Conservation (phyloP, 495 filamentous ascomycete genomes). For the Hyaloscypha finlandica region DNA sequence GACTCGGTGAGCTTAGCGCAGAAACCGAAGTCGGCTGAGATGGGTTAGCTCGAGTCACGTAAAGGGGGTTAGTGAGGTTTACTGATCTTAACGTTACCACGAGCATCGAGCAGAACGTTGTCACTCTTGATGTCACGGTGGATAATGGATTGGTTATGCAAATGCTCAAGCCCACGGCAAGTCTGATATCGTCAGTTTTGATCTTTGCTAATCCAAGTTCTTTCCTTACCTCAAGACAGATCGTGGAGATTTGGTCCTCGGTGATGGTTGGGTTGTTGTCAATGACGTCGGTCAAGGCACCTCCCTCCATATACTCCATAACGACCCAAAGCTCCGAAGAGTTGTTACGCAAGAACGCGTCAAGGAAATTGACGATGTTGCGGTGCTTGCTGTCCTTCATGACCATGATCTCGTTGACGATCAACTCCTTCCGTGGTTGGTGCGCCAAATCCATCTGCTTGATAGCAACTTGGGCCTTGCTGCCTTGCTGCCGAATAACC, state of each 20-base stretch:
- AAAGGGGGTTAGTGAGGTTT: conserved; percentile 40
- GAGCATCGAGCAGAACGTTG: conserved; percentile 91
- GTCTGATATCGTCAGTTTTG: conserved; percentile 57
- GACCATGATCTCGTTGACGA: conserved; percentile 98
- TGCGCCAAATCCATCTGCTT: conserved; percentile 99
- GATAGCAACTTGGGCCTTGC: conserved; percentile 85
- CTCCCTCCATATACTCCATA: conserved; percentile 99
- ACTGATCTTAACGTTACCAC: conserved; percentile 98
- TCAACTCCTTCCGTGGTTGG: conserved; percentile 96
- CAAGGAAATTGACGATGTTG: conserved; percentile 98
- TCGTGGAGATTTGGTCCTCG: conserved; percentile 96
- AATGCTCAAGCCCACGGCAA: conserved; percentile 89
- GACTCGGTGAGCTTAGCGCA: conserved; percentile 97
- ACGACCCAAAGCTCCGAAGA: conserved; percentile 96
- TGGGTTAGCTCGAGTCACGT: conserved; percentile 37
- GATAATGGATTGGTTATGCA: conserved; percentile 95
- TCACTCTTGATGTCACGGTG: conserved; percentile 99
- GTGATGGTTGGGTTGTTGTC: conserved; percentile 96
- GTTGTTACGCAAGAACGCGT: conserved; percentile 92
- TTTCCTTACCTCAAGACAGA: conserved; percentile 93
- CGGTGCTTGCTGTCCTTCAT: conserved; percentile 99
- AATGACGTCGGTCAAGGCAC: conserved; percentile 96
- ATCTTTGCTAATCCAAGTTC: conserved; percentile 16
- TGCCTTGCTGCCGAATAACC: conserved; percentile 67
- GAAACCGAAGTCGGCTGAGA: conserved; percentile 93